These are phyloP conservation scores for Botrytis tulipae DNA, from an alignment of 2,329 filamentous ascomycete species.

Conservation along the genomic window DNA sequence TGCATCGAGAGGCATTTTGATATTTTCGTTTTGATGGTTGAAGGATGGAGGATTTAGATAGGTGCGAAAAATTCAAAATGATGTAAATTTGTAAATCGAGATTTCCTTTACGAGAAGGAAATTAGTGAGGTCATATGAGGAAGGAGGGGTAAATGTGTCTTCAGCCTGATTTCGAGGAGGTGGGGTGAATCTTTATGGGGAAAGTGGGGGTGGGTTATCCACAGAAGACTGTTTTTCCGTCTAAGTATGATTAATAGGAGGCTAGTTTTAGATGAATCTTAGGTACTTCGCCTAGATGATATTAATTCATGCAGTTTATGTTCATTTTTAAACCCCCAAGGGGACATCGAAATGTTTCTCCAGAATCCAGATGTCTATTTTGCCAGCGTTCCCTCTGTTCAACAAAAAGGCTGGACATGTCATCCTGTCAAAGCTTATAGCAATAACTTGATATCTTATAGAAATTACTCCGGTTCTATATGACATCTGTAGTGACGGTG, in stretches of 20 bases:
- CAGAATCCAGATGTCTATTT: not conserved
- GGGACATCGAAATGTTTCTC: not conserved
- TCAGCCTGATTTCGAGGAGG: slow-evolving; percentile 10
- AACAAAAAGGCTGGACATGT: not conserved
- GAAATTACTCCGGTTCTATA: not conserved
- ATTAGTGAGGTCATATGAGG: slow-evolving; percentile 7
- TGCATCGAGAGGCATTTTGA: slow-evolving; percentile 17
- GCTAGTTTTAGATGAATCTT: not conserved
- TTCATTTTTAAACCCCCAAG: not conserved
- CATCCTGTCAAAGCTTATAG: not conserved
- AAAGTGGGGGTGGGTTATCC: slow-evolving; percentile 7
- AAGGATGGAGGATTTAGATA: too few species aligned
- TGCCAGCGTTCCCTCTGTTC: not conserved
- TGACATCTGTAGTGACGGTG: not conserved
- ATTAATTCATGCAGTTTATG: not conserved
- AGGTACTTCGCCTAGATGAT: not conserved
- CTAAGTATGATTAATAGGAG: not conserved
- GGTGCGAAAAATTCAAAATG: not conserved
- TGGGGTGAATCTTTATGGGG: slow-evolving; percentile 11
- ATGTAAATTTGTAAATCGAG: not conserved
- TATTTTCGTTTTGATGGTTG: not conserved
- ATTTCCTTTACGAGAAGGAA: not conserved
- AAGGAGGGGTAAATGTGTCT: slow-evolving; percentile 15
- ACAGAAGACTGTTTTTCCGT: not conserved
- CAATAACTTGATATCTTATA: not conserved